Percentiles rank a stretch among this genome's conserved stretches.
phyloP scores from a whole-genome alignment of 2,329 filamentous ascomycete species.

The Penicillium sp. region DNA sequence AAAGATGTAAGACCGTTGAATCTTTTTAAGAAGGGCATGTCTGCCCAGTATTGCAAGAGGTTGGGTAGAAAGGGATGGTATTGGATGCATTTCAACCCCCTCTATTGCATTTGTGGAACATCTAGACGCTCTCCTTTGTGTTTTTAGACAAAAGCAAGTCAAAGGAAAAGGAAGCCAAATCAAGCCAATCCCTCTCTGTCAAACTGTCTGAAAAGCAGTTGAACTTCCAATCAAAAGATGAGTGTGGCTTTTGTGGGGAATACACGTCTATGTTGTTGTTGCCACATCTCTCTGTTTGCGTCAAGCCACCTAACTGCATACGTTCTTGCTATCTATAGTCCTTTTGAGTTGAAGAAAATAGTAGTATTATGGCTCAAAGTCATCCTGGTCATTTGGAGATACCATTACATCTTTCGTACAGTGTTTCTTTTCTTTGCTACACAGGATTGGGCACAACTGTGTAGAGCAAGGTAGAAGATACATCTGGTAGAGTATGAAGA shows the following conservation, averaged over 20 bases:
- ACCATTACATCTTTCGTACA: background rate
- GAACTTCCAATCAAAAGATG: conserved; percentile 15
- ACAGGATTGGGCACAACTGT: background rate
- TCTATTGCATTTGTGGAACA: background rate
- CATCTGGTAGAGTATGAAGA: conserved; percentile 8
- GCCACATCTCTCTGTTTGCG: conserved; percentile 14
- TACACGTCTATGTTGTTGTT: conserved; percentile 14
- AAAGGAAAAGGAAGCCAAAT: background rate
- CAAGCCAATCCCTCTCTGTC: conserved; percentile 9
- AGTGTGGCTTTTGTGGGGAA: conserved; percentile 11
- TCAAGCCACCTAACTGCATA: conserved; percentile 13
- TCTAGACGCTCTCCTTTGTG: conserved; percentile 1
- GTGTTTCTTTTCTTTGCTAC: background rate
- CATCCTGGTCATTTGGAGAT: background rate
- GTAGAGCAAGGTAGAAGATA: conserved; percentile 2
- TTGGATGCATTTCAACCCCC: conserved; percentile 10
- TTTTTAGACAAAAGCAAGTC: background rate
- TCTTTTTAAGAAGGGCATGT: background rate
- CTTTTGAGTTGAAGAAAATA: background rate
- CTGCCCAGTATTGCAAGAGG: conserved; percentile 3
- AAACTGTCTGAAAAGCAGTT: conserved; percentile 20
- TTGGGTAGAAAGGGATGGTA: conserved; percentile 11
- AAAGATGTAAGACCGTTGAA: conserved; percentile 9
- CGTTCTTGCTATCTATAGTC: conserved; percentile 6
- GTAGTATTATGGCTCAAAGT: background rate